Base-by-base conservation (phyloP, 1,284 basidiomycete species). In the Fomitiporia mediterranea region DNA sequence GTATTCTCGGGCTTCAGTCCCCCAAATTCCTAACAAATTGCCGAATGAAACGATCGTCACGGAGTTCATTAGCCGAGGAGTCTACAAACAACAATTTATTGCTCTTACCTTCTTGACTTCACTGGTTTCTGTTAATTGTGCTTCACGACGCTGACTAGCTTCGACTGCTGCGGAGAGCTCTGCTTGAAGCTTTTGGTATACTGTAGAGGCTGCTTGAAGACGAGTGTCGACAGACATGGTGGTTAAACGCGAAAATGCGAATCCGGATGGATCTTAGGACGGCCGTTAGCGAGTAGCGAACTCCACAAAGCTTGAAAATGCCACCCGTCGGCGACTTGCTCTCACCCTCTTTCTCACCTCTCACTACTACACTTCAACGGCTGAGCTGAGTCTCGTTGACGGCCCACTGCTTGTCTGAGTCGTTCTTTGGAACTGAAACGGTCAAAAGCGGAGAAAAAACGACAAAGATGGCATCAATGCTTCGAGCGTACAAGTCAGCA, bases 51-150 rank as follows among this genome's bases (percentile, higher is more conserved):
- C 27, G 15, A 28, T 25, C 47, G n/a, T n/a, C n/a, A n/a, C n/a
- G n/a, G n/a, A n/a, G n/a, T n/a, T n/a, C n/a, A n/a, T n/a, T n/a
- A n/a, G n/a, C n/a, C n/a, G n/a, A n/a, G n/a, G n/a, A n/a, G n/a
- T n/a, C n/a, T n/a, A 23, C 13, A 50, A 28, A 2, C 28, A 30
- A 27, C 3, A 3, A 28, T 9, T 40, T 30, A 23, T 11, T 9
- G 6, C 17, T 63, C 70, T 17, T 56, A 89, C 94, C 82, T 96
- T 93, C 65, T 93, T 84, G 37, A 98, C 96, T 56, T 85, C 76
- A 69, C 95, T 89, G 72, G 96, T 98, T 74, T 98, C 96, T 15
- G 87, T 87, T 48, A 90, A 75, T 68, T 98, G 95, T 0, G 93
- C 85, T 62, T 94, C 94, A 19, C 97, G 78, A 51, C 83, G 78